Base-by-base conservation (phyloP, 2,329 filamentous ascomycete species). In the Cladosporium cucumerinum region DNA sequence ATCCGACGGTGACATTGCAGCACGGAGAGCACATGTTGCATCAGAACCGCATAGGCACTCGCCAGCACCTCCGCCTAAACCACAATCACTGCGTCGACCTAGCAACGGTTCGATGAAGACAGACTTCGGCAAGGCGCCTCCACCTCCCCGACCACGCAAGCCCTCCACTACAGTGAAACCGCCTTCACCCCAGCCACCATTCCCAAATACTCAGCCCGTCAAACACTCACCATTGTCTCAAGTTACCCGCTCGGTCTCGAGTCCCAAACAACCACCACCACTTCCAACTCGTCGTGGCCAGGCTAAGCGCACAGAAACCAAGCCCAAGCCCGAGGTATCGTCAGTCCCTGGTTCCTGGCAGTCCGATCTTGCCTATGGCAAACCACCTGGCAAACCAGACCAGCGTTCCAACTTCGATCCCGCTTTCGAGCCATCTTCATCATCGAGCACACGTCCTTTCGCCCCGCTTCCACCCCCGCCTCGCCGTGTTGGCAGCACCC, bases 261-360 rank as follows among this genome's bases (percentile, higher is more conserved):
- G 64, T 2, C 67, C 69, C 5, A 68, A 65, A 26, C 68, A 70
- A 43, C 67, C 67, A 1, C 69, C 75, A 57, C 66, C 74, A 8
- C 69, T 73, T 10, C 69, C 75, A 69, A 67, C 76, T 28, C 80
- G 78, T 67, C 73, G 73, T 34, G 72, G 72, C 23, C 73, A 74
- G 66, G 78, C 77, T 26, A 74, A 75, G 46, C 73, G 78, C 25
- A 80, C 77, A 55, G 69, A 80, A 7, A 71, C 71, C 52, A 76
- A 76, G 5, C 71, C 71, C 52, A 76, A 76, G 5, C 77, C 75
- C 6, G 79, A 76, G 62, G 71, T 71, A 5, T 78, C 78, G 10
- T 72, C 77, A 4, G 25, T 71, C 16, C 68, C 70, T 2, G 55
- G 65, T 36, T 52, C 67, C 30, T 70, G 68, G 69, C 67, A 67